These are phyloP conservation scores for Ligustrum vulgare DNA, from an alignment of 257 asterid species.

Conservation along the genomic window DNA sequence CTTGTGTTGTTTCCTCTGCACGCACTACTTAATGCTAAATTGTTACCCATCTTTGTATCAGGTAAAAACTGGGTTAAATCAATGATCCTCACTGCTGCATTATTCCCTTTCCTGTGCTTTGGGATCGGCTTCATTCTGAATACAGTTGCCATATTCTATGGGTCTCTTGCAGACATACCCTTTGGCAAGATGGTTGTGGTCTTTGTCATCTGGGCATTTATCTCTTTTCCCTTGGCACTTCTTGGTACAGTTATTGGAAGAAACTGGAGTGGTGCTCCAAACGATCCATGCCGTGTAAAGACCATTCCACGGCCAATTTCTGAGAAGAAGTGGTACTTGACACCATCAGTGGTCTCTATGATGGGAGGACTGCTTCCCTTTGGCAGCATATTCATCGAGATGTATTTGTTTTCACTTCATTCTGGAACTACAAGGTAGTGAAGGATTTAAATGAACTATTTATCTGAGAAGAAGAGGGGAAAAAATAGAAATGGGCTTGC, in stretches of 20 bases:
- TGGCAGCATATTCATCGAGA: slow-evolving; percentile 70
- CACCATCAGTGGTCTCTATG: slow-evolving; percentile 57
- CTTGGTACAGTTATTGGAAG: slow-evolving; percentile 66
- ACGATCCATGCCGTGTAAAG: slow-evolving; percentile 70
- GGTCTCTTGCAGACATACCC: slow-evolving; percentile 72
- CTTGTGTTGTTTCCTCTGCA: neutral
- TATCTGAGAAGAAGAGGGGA: too few species aligned
- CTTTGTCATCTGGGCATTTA: slow-evolving; percentile 62
- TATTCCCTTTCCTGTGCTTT: slow-evolving; percentile 67
- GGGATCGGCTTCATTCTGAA: slow-evolving; percentile 62
- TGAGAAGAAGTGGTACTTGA: slow-evolving; percentile 62
- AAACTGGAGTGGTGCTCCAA: slow-evolving; percentile 72
- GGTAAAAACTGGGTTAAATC: slow-evolving; percentile 68
- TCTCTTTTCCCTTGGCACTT: slow-evolving; percentile 63
- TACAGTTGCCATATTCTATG: slow-evolving; percentile 64
- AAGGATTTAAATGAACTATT: neutral
- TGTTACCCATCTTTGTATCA: slow-evolving; percentile 18
- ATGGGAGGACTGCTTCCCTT: slow-evolving; percentile 76
- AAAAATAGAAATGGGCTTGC: too few species aligned
- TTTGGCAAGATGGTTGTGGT: slow-evolving; percentile 67
- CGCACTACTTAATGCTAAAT: neutral
- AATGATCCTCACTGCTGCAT: slow-evolving; percentile 61
- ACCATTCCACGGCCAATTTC: slow-evolving; percentile 71
- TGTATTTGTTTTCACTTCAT: slow-evolving; percentile 73
- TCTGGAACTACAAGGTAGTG: slow-evolving; percentile 72